Conservation (phyloP, 2,329 filamentous ascomycete species). For the Sporothrix curviconia region DNA sequence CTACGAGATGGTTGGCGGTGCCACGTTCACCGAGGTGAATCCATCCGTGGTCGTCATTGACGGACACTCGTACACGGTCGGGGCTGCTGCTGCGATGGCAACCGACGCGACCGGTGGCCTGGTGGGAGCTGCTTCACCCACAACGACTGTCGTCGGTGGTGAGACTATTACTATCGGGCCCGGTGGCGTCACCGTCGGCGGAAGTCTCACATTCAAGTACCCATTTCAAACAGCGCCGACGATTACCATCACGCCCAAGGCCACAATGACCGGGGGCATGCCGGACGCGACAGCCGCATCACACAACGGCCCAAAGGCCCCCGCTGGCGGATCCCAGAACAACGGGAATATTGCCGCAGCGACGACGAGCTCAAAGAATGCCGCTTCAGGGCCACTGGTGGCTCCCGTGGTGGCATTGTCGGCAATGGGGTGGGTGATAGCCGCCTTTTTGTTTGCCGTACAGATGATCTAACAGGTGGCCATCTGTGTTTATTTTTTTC, state of each 20-base stretch:
- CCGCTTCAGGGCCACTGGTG: neutral
- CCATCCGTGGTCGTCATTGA: constrained; percentile 43
- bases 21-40: constrained; percentile 45
- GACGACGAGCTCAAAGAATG: neutral
- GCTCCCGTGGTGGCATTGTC: neutral
- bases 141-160: constrained; percentile 35
- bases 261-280: neutral
- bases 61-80: constrained; percentile 45
- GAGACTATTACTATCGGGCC: constrained; percentile 44
- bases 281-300: no score
- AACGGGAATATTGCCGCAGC: neutral
- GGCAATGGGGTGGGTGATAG: neutral
- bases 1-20: constrained; percentile 45
- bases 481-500: neutral
- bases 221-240: constrained; percentile 38
- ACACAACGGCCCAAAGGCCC: no score
- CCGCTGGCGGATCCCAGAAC: no score
- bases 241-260: constrained; percentile 30
- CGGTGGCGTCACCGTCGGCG: constrained; percentile 40
- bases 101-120: constrained; percentile 36
- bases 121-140: constrained; percentile 30
- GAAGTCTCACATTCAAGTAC: constrained; percentile 35
- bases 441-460: neutral
- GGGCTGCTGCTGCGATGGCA: constrained; percentile 39
- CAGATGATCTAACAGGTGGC: no score